These are phyloP conservation scores for Orbilia ellipsospora DNA, from an alignment of 2,329 filamentous ascomycete genomes.

Conservation along the genomic window DNA sequence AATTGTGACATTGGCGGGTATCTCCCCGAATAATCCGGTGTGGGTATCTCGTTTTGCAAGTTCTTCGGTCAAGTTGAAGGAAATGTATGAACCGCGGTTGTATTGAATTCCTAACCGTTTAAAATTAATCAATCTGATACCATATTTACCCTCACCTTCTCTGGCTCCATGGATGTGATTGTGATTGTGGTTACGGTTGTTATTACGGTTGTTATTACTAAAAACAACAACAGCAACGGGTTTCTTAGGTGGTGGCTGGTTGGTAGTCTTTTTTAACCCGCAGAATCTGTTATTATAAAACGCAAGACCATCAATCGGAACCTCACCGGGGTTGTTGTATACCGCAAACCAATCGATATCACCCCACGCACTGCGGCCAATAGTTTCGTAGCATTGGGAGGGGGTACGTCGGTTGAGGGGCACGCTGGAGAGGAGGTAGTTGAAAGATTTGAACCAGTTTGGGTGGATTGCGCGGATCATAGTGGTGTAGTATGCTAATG, in stretches of 20 bases:
- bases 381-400: slow-evolving; percentile 10
- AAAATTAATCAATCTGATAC: slow-evolving; percentile 11
- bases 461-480: slow-evolving; percentile 15
- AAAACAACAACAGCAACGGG: not conserved
- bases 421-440: slow-evolving; percentile 9
- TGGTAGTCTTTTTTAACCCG: not conserved
- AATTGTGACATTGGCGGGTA: not conserved
- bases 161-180: no score
- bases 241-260: not conserved
- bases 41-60: not conserved
- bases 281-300: slow-evolving; percentile 1
- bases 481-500: slow-evolving; percentile 17
- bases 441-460: slow-evolving; percentile 32
- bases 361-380: not conserved
- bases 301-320: not conserved
- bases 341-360: slow-evolving; percentile 9
- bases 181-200: no score
- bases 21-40: not conserved
- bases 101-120: slow-evolving; percentile 9
- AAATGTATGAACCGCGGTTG: not conserved
- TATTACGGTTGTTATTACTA: not conserved
- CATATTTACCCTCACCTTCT: not conserved
- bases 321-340: slow-evolving; percentile 10
- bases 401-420: slow-evolving; percentile 3
- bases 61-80: slow-evolving; percentile 13